Base-by-base conservation (phyloP, 306 rosid genomes). In the Acacia melanoxylon region DNA sequence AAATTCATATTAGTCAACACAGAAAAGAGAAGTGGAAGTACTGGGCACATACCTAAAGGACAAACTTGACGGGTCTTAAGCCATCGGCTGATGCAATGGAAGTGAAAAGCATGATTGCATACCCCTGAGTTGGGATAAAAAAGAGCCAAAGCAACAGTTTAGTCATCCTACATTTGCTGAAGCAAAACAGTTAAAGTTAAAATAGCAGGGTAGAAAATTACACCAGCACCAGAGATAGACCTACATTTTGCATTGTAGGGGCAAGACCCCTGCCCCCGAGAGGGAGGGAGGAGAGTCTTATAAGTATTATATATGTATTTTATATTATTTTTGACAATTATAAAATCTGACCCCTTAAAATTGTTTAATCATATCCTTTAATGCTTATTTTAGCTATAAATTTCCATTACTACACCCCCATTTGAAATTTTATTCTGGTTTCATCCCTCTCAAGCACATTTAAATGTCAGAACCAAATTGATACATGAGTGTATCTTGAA, bases 41-140 rank as follows among this genome's bases (percentile, higher is more conserved):
- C 6, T 14, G 3, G 51, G 74, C 24, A 54, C 81, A 71, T 87
- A 90, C 97, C 98, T 78, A 95, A 58, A 10, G 98, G 98, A 6
- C 98, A 95, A 19, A 93, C 98, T 87, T 95, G 98, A 54, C 98
- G 94, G 48, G 97, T 95, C 88, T 93, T 93, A 58, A 95, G 91
- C 98, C 98, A 95, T 75, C 92, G 86, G 89, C 98, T 95, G 24
- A 95, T 95, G 91, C 97, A 95, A 83, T 95, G 98, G 80, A 95
- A 95, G 86, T 95, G 98, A 81, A 95, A 95, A 42, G 98, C 97
- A 80, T 95, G 98, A 89, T 88, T 88, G 58, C 90, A 88, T 62
- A 88, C 87, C 48, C 90, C 88, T 85, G 85, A 41, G 40, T 11
- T 51, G 20, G 2, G 71, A 9, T 29, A 45, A 75, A 37, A 78